These are phyloP conservation scores for Chrysochromulina tobinii DNA, from an alignment of 78 protist species.

Conservation along the genomic window DNA sequence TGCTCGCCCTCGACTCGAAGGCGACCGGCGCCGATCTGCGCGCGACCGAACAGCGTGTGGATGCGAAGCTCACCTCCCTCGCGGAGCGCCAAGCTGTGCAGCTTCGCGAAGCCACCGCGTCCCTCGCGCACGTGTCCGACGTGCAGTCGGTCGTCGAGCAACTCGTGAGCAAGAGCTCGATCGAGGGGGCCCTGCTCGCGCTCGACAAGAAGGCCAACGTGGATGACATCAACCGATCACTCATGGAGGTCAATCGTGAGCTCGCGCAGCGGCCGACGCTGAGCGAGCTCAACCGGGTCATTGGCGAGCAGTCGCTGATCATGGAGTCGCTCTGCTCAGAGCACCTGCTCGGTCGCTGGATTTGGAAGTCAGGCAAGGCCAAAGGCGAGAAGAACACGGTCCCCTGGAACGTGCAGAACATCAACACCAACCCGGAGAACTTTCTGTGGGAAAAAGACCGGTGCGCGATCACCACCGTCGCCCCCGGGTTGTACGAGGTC, in stretches of 20 bases:
- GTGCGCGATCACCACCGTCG: neutral
- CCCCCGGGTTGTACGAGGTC: slow-evolving; percentile 54
- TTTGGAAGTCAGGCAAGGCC: slow-evolving; percentile 42
- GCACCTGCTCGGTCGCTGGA: slow-evolving; percentile 48
- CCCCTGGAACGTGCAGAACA: slow-evolving; percentile 51
- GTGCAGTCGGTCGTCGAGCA: no score
- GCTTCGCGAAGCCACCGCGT: no score
- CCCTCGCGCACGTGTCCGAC: no score
- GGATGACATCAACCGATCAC: neutral
- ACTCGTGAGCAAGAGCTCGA: no score
- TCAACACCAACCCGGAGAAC: slow-evolving; percentile 46
- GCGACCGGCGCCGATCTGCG: no score
- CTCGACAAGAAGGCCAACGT: neutral
- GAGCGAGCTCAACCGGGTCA: neutral
- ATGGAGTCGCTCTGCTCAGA: slow-evolving; percentile 24
- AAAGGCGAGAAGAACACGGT: neutral
- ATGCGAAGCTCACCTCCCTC: no score
- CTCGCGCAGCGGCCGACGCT: slow-evolving; percentile 6
- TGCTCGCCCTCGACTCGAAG: no score
- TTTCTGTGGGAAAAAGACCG: slow-evolving; percentile 40
- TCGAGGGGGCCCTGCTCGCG: neutral
- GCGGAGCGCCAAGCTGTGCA: no score
- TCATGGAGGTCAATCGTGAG: neutral
- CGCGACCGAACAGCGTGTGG: no score
- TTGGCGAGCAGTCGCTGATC: slow-evolving; percentile 1